Percentiles rank a stretch among this genome's conserved stretches.
Evolutionary conservation across 2,329 filamentous ascomycete species (phyloP).

Genomic region (Xylaria hypoxylon): DNA sequence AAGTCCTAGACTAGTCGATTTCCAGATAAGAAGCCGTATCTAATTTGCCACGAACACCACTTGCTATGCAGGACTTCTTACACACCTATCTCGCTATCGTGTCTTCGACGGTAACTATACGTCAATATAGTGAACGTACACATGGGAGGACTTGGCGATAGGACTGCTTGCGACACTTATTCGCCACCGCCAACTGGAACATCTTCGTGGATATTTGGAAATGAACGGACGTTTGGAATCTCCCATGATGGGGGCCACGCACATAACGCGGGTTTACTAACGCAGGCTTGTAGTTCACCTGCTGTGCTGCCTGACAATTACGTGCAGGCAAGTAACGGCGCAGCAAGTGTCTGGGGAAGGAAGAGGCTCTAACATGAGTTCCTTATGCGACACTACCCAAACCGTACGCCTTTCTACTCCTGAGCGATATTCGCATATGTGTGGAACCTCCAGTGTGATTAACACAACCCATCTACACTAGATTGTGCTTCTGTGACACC

Average conservation of each 20-base stretch:
- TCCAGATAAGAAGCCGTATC: conserved; percentile 16
- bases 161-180: conserved; percentile 8
- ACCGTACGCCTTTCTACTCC: neutral
- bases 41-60: conserved; percentile 5
- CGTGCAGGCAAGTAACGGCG: neutral
- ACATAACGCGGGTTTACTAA: neutral
- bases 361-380: conserved; percentile 19
- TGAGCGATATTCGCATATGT: conserved; percentile 5
- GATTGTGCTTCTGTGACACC: conserved; percentile 28
- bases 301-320: neutral
- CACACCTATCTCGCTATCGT: neutral
- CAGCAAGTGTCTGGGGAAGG: conserved; percentile 16
- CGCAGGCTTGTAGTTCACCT: conserved; percentile 2
- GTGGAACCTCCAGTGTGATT: neutral
- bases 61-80: conserved; percentile 24
- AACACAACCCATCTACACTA: neutral
- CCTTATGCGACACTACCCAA: conserved; percentile 1
- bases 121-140: too few relatives aligned
- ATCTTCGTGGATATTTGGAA: conserved; percentile 14
- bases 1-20: conserved; percentile 36
- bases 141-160: conserved; percentile 9
- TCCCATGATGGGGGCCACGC: neutral
- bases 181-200: neutral
- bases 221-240: neutral
- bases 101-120: neutral